Evolutionary conservation across 1,139 yeast genomes (phyloP).

Genomic region (Geotrichum europaeum): DNA sequence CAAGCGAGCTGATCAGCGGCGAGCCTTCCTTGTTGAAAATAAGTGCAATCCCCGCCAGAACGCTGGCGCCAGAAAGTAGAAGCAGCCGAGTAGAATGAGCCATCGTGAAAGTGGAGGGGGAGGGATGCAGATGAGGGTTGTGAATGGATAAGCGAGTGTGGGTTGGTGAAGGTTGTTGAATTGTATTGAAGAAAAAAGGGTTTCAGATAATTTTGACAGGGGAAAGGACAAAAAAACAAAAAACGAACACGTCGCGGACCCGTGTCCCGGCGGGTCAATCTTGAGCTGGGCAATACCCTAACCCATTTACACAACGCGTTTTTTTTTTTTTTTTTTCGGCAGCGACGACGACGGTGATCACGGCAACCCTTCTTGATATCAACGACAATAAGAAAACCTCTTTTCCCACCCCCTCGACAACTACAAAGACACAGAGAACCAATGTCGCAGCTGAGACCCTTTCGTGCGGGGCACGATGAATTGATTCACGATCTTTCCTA

Average conservation of each 20-base stretch:
- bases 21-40: conserved; percentile 23
- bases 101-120: not conserved
- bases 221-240: not conserved
- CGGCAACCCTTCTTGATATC: not conserved
- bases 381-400: not conserved
- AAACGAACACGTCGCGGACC: not conserved
- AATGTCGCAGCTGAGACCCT: conserved; percentile 46
- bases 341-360: not conserved
- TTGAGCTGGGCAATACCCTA: not conserved
- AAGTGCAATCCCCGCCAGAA: conserved; percentile 19
- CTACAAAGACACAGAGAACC: not conserved
- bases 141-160: not conserved
- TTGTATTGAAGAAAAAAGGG: not conserved
- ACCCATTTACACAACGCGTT: not conserved
- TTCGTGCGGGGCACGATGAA: conserved; percentile 87
- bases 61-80: conserved; percentile 4
- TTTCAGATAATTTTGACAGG: not conserved
- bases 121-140: not conserved
- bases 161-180: not conserved
- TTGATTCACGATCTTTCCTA: conserved; percentile 81
- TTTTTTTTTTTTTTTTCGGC: not conserved
- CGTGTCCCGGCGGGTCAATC: not conserved
- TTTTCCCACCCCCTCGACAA: not conserved
- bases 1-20: conserved; percentile 38
- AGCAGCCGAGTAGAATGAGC: not conserved